These are phyloP conservation scores for Fusarium anguioides DNA, from an alignment of 2,329 filamentous ascomycete genomes.

Conservation along the genomic window DNA sequence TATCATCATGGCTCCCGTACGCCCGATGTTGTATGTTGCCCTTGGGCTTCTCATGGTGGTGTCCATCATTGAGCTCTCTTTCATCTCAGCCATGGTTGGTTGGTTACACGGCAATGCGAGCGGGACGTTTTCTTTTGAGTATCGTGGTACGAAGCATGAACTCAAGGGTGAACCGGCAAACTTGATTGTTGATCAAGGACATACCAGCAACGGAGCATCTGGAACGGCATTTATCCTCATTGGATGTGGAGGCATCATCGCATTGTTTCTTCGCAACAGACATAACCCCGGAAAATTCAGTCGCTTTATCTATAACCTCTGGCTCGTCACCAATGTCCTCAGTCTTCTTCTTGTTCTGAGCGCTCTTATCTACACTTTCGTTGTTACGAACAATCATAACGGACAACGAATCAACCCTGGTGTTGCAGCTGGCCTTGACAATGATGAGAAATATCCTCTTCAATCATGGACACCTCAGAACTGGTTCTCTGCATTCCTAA, in stretches of 20 bases:
- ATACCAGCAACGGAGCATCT: constrained; percentile 46
- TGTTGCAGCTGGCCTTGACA: constrained; percentile 22
- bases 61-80: constrained; percentile 44
- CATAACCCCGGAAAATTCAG: constrained; percentile 22
- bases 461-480: constrained; percentile 46
- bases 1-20: not conserved
- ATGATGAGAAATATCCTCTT: constrained; percentile 30
- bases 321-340: constrained; percentile 42
- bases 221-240: constrained; percentile 45
- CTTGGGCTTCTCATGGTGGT: constrained; percentile 45
- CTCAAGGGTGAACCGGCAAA: constrained; percentile 41
- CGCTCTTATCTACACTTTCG: constrained; percentile 45
- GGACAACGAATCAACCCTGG: constrained; percentile 36
- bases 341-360: constrained; percentile 37
- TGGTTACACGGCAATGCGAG: constrained; percentile 44
- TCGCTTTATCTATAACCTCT: constrained; percentile 31
- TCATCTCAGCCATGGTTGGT: constrained; percentile 44
- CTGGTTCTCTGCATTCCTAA: constrained; percentile 43
- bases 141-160: constrained; percentile 10
- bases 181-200: constrained; percentile 44
- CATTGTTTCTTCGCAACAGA: constrained; percentile 36
- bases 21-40: constrained; percentile 34
- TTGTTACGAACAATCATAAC: constrained; percentile 43
- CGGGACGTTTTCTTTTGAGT: constrained; percentile 37
- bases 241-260: constrained; percentile 42